A percentile compares a stretch with the other conserved stretches of the same genome.
Evolutionary conservation across 2,329 filamentous ascomycete species (phyloP).

Genomic region (Diaporthe eres): DNA sequence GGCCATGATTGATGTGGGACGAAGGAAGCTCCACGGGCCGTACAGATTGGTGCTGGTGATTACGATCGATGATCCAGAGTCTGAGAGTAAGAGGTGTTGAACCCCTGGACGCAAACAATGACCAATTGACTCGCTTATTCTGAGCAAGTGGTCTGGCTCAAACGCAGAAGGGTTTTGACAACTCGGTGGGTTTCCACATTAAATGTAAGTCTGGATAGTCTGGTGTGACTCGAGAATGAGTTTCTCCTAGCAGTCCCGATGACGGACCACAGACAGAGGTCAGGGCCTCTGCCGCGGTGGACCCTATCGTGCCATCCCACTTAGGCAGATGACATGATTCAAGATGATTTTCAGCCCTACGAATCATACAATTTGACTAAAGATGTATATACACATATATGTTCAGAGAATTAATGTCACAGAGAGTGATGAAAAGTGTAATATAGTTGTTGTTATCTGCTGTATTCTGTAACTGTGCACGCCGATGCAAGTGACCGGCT

Average conservation of each 20-base stretch:
- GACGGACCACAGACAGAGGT: slow-evolving; percentile 33
- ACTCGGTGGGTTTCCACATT: slow-evolving; percentile 5
- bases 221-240: slow-evolving; percentile 36
- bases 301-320: slow-evolving; percentile 9
- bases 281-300: slow-evolving; percentile 16
- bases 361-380: neutral
- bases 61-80: neutral
- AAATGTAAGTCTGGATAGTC: neutral
- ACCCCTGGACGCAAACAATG: slow-evolving; percentile 16
- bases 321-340: slow-evolving; percentile 15
- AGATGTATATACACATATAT: too few relatives aligned
- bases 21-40: neutral
- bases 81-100: slow-evolving; percentile 31
- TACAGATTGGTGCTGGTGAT: neutral
- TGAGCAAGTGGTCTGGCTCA: neutral
- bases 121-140: neutral
- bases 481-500: neutral
- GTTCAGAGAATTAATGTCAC: neutral
- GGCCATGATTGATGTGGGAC: slow-evolving; percentile 27
- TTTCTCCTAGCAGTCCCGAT: slow-evolving; percentile 39
- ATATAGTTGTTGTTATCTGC: neutral
- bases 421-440: neutral
- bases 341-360: neutral
- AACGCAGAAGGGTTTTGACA: neutral
- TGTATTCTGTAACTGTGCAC: neutral